Conservation (phyloP, 1,139 yeast genomes). For the Sugiyamaella xylanicola region DNA sequence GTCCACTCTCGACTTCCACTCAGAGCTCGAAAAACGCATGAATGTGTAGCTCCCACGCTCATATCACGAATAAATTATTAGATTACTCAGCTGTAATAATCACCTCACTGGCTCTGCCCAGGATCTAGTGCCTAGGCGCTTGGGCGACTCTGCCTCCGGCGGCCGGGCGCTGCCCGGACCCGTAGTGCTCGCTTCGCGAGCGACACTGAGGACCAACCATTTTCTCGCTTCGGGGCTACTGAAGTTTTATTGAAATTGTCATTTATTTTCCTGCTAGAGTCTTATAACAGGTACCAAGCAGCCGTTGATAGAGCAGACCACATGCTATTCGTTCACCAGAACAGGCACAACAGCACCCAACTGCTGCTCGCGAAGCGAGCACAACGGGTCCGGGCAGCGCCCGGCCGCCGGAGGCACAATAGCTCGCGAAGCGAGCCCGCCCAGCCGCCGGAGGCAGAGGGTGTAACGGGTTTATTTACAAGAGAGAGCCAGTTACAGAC, state of each 20-base stretch:
- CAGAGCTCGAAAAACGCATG: slow-evolving; percentile 68
- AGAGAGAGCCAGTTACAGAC: slow-evolving; percentile 22
- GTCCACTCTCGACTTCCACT: slow-evolving; percentile 54
- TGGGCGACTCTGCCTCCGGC: background rate
- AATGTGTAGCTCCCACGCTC: slow-evolving; percentile 48
- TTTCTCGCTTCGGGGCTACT: too few relatives aligned
- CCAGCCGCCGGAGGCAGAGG: slow-evolving; percentile 4
- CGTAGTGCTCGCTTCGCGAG: too few relatives aligned
- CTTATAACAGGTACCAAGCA: too few relatives aligned
- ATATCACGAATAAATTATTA: slow-evolving; percentile 3
- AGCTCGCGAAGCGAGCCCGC: background rate
- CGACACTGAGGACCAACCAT: too few relatives aligned
- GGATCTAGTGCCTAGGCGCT: too few relatives aligned
- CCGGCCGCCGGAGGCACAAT: slow-evolving; percentile 11
- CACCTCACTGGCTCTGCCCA: background rate
- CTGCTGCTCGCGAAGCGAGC: background rate
- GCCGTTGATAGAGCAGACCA: too few relatives aligned
- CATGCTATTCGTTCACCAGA: too few relatives aligned
- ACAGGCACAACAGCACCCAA: background rate
- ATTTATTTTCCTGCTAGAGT: too few relatives aligned
- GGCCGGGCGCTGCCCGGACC: too few relatives aligned
- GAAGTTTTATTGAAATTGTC: too few relatives aligned
- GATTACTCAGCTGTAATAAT: background rate
- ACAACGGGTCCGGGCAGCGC: slow-evolving; percentile 6
- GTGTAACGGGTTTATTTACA: background rate